Base-by-base conservation (phyloP, 1,139 yeast genomes). In the Lodderomyces beijingensis region DNA sequence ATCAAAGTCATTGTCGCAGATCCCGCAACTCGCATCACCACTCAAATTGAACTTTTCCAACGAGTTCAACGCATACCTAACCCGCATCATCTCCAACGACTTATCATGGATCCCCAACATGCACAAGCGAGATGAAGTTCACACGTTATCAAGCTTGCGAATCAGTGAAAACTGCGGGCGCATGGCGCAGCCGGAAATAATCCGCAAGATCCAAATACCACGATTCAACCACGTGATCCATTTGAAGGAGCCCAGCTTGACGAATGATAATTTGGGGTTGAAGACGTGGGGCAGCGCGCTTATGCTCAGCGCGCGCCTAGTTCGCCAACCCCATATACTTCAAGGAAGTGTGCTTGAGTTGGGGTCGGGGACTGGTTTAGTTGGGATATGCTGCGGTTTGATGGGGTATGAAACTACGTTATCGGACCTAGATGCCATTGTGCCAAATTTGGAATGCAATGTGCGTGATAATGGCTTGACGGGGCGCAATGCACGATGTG, bases 241-340 rank as follows among this genome's bases (percentile, higher is more conserved):
- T 16, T 56, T 91, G 21, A 70, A 71, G 38, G 98, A 91, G 51
- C 97, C 97, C 0, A 78, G 95, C 0, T 60, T 91, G 40, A 86
- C 96, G 0, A 76, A 77, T 31, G 98, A 91, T 53, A 84, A 83
- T 42, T 60, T 91, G 20, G 98, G 98, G 0, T 68, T 87, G 51
- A 88, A 89, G 44, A 91, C 98, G 0, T 91, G 98, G 98, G 98
- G 97, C 0, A 83, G 96, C 0, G 78, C 96, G 0, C 60, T 85
- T 20, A 69, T 86, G 2, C 59, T 91, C 14, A 71, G 93, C 1
- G 71, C 76, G 33, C 57, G 80, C 30, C 51, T 84, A 5, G 58
- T 66, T 2, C 49, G 45, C 24, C n/a, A n/a, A n/a, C n/a, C n/a
- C n/a, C n/a, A n/a, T n/a, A n/a, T n/a, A n/a, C 20, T 37, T 4